Percentiles rank a stretch among this genome's conserved stretches.
phyloP scores from a whole-genome alignment of 257 asterid species.

The Marsdenia floribunda region DNA sequence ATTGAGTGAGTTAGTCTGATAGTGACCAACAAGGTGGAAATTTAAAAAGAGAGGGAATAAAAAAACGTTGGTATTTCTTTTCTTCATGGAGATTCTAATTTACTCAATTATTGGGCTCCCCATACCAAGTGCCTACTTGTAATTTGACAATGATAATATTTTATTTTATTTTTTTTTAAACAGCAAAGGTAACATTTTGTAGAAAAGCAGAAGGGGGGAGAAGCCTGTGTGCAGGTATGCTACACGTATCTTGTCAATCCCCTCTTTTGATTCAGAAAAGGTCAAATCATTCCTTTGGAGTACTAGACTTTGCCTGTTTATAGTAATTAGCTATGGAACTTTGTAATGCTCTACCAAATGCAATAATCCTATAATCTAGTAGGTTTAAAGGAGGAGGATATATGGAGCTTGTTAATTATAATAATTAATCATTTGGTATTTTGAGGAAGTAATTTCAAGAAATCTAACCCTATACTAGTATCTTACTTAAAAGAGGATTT shows the following conservation, averaged over 20 bases:
- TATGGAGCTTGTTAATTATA: too few species aligned
- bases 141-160: neutral
- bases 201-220: neutral
- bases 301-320: neutral
- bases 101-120: neutral
- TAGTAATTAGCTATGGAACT: neutral
- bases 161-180: too few species aligned
- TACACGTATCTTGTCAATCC: neutral
- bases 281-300: constrained; percentile 3
- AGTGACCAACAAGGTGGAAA: neutral
- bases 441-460: neutral
- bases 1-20: neutral
- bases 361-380: too few species aligned
- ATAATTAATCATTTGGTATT: too few species aligned
- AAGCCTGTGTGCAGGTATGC: neutral
- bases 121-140: neutral
- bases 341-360: neutral
- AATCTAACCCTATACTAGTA: neutral
- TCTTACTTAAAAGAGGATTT: neutral
- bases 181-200: neutral
- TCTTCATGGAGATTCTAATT: neutral
- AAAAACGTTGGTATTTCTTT: neutral
- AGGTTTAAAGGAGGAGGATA: too few species aligned
- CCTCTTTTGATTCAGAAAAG: neutral
- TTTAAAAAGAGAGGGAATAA: neutral